These are phyloP conservation scores for Colletotrichum sp. DNA, from an alignment of 2,329 filamentous ascomycete genomes.

Conservation along the genomic window DNA sequence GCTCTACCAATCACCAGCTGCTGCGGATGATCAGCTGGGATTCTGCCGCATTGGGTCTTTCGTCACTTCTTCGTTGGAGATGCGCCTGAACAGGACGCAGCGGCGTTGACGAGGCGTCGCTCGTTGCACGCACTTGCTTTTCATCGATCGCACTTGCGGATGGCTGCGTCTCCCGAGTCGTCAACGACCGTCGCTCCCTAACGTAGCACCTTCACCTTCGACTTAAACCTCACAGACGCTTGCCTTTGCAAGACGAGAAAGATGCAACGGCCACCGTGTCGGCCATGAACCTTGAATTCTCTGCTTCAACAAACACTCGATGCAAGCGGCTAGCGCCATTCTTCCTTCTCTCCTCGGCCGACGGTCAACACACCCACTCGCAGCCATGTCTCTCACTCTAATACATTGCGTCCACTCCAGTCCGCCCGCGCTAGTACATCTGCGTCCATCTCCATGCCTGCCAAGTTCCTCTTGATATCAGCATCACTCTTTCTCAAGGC, in stretches of 20 bases:
- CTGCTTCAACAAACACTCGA: not conserved
- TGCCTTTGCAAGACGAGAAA: not conserved
- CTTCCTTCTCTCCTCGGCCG: not conserved
- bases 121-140: not conserved
- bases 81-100: not conserved
- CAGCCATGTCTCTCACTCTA: constrained; percentile 10
- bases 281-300: not conserved
- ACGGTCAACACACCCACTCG: not conserved
- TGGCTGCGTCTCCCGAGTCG: not conserved
- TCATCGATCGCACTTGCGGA: not conserved
- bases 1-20: not conserved
- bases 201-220: not conserved
- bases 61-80: not conserved
- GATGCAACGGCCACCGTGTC: not conserved
- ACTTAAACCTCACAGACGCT: not conserved
- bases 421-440: not conserved
- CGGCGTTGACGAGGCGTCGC: not conserved
- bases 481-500: not conserved
- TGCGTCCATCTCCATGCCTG: constrained; percentile 7
- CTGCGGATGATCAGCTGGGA: constrained; percentile 3
- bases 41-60: not conserved
- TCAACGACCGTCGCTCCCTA: not conserved
- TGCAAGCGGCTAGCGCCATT: not conserved
- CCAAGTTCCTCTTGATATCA: constrained; percentile 7
- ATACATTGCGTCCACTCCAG: constrained; percentile 1